These are phyloP conservation scores for Arthrobotrys pseudoclavata DNA, from an alignment of 2,329 filamentous ascomycete genomes.

Conservation along the genomic window DNA sequence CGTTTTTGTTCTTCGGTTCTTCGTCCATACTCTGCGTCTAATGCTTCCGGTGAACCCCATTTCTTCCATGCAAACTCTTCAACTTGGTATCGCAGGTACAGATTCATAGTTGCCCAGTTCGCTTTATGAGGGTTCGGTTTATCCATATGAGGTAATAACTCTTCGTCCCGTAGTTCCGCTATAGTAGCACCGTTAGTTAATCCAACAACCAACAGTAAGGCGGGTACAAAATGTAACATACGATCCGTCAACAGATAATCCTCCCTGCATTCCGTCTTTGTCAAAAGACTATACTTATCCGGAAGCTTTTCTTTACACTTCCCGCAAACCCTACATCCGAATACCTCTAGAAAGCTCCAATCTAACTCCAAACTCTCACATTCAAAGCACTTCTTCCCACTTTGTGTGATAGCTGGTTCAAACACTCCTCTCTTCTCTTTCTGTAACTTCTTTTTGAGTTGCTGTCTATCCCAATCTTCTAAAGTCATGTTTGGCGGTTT, in stretches of 20 bases:
- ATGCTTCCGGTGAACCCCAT: conserved; percentile 87
- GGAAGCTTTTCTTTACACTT: conserved; percentile 89
- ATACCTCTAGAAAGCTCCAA: conserved; percentile 92
- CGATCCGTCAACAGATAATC: conserved; percentile 95
- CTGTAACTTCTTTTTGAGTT: conserved; percentile 77
- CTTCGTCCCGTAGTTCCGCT: conserved; percentile 91
- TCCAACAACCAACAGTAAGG: conserved; percentile 26
- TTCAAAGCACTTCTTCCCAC: conserved; percentile 83
- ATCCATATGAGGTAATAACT: conserved; percentile 86
- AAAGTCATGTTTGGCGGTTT: conserved; percentile 90
- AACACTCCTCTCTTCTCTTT: conserved; percentile 83
- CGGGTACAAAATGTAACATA: conserved; percentile 68
- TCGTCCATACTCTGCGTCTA: conserved; percentile 89
- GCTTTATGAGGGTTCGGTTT: conserved; percentile 95
- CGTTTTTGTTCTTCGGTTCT: conserved; percentile 84
- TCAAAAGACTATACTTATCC: conserved; percentile 93
- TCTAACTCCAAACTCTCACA: conserved; percentile 89
- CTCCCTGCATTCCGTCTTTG: conserved; percentile 95
- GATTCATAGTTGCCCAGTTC: conserved; percentile 99
- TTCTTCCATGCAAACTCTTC: conserved; percentile 95
- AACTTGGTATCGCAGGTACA: conserved; percentile 92
- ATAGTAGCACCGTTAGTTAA: not conserved
- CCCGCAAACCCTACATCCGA: conserved; percentile 80
- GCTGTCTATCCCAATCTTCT: conserved; percentile 89
- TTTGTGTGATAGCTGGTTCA: conserved; percentile 82